Conservation (phyloP, 805 yeast species). For the Yarrowia yakushimensis region DNA sequence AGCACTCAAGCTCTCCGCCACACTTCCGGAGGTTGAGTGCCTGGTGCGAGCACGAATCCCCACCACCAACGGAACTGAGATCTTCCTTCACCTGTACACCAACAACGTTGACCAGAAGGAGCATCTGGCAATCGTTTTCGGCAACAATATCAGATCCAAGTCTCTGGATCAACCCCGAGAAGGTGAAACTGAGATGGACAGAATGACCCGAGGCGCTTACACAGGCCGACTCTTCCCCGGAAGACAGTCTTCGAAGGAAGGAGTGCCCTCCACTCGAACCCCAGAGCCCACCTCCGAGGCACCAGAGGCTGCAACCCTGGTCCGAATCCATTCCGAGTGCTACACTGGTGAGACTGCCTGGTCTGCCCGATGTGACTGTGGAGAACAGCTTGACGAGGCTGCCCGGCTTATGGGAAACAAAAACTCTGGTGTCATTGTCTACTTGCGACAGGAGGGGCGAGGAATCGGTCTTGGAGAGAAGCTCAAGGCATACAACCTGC, state of each 20-base stretch:
- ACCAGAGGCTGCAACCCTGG: conserved; percentile 43
- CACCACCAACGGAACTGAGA: conserved; percentile 91
- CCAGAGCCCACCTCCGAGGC: conserved; percentile 19
- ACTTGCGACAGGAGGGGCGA: conserved; percentile 95
- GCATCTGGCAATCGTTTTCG: conserved; percentile 95
- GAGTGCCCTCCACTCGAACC: conserved; percentile 25
- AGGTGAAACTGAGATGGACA: conserved; percentile 79
- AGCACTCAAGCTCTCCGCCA: conserved; percentile 30
- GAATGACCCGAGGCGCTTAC: conserved; percentile 99
- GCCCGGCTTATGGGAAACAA: conserved; percentile 84
- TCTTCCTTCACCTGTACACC: conserved; percentile 82
- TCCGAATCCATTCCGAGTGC: conserved; percentile 93
- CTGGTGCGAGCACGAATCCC: conserved; percentile 95
- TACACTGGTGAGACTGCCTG: conserved; percentile 99
- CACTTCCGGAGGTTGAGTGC: conserved; percentile 75
- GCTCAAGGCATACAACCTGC: conserved; percentile 91
- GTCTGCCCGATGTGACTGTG: conserved; percentile 99
- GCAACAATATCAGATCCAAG: conserved; percentile 80
- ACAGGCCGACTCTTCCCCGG: conserved; percentile 90
- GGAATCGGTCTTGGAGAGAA: conserved; percentile 99
- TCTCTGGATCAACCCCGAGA: conserved; percentile 59
- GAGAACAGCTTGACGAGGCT: conserved; percentile 98
- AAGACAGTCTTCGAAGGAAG: conserved; percentile 49
- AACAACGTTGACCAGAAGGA: conserved; percentile 87
- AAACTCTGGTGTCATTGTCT: conserved; percentile 93